Evolutionary conservation across 352 stramenopile species (phyloP), one percentile per base, ranked within the genome.

Genomic region (Phytophthora pseudosyringae): DNA sequence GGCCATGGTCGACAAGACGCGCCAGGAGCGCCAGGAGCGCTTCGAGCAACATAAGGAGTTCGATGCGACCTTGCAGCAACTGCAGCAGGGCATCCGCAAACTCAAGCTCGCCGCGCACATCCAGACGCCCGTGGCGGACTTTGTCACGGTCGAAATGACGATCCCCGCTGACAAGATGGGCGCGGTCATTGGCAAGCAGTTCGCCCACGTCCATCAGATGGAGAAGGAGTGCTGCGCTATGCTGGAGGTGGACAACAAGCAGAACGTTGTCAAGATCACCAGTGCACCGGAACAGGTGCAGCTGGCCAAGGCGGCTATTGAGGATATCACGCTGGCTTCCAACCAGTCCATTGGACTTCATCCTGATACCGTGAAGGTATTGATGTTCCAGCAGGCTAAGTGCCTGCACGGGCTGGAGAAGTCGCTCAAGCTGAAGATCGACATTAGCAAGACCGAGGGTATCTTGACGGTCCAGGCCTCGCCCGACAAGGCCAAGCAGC

Each of bases 381-480:
- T 94, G 33, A 76, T 94, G 72, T 80, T 85, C 48, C 83, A 92
- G 57, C 87, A 91, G 62, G 77, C 77, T 46, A 90, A 90, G 58
- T 76, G 88, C 35, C 48, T 94, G 38, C 83, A 90, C 38, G 83
- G 86, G 33, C 57, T 94, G 55, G 80, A 92, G 60, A 74, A 81
- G 52, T 67, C 57, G 12, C 71, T 84, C 0, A 75, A 77, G 29
- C 59, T 92, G 21, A 89, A 90, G 56, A 79, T 92, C 47, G 81
- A 94, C 53, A 73, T 94, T 13, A 89, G 82, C 65, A 83, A 82
- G 52, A 44, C 64, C 1, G 86, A 94, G n/a, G 85, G 85, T 13
- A 77, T 88, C 39, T 63, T 94, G 21, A 84, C 80, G 4, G 77
- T 81, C 11, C 59, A 71, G 16, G 78, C 83, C 28, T 80, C 86